phyloP scores from a whole-genome alignment of 257 asterid species.

The Solanum virginianum region DNA sequence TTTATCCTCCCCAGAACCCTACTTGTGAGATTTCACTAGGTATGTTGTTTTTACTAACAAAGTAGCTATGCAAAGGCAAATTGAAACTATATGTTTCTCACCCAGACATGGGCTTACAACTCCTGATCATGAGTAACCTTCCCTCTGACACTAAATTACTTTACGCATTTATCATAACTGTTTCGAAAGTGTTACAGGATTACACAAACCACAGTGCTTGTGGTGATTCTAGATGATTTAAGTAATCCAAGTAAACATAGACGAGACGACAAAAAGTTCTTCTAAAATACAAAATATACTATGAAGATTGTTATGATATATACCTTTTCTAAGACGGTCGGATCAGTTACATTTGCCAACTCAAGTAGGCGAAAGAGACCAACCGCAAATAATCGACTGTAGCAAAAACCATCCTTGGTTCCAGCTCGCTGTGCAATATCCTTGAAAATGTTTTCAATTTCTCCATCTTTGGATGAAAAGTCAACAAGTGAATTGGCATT shows the following conservation, averaged over 20 bases:
- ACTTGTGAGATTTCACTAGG: too few species aligned
- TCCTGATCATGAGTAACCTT: not conserved
- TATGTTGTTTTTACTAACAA: too few species aligned
- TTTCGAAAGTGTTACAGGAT: not conserved
- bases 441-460: slow-evolving; percentile 54
- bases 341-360: slow-evolving; percentile 80
- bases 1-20: too few species aligned
- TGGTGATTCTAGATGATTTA: not conserved
- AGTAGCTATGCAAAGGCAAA: not conserved
- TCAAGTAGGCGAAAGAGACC: slow-evolving; percentile 95
- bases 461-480: slow-evolving; percentile 77
- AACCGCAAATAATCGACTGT: slow-evolving; percentile 88
- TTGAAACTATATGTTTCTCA: not conserved
- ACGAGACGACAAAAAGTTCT: not conserved
- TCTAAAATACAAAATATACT: not conserved
- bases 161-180: not conserved
- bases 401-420: slow-evolving; percentile 56
- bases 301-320: not conserved
- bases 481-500: slow-evolving; percentile 54
- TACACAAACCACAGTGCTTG: not conserved
- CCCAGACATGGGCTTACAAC: not conserved
- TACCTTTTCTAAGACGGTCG: slow-evolving; percentile 73
- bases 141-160: not conserved
- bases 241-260: not conserved
- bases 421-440: slow-evolving; percentile 81